phyloP scores from a whole-genome alignment of 116 monocot species.

The Papilionanthe hybrid region DNA sequence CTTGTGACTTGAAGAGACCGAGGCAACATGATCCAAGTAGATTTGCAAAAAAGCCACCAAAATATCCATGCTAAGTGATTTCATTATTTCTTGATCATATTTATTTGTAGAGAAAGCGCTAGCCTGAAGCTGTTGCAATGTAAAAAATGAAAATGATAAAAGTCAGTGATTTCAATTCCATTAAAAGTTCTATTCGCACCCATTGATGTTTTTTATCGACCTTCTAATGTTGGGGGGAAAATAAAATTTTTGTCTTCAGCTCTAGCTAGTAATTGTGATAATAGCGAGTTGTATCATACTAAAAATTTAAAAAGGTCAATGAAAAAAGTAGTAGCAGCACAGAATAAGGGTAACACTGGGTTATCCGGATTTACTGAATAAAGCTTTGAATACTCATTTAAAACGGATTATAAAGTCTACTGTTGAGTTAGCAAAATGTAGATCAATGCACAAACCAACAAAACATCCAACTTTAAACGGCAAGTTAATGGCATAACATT shows the following conservation, averaged over 20 bases:
- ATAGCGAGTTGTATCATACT: conserved; percentile 50
- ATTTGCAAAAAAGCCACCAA: conserved; percentile 24
- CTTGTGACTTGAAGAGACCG: conserved; percentile 31
- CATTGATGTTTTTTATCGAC: conserved; percentile 54
- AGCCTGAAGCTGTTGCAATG: not conserved
- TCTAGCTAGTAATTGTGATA: conserved; percentile 16
- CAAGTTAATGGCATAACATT: conserved; percentile 19
- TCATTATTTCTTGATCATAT: conserved; percentile 1
- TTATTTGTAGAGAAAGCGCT: conserved; percentile 6
- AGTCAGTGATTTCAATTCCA: conserved; percentile 2
- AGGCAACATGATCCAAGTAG: conserved; percentile 24
- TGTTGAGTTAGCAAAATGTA: conserved; percentile 42
- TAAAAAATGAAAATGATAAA: conserved; percentile 19
- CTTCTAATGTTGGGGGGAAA: conserved; percentile 34
- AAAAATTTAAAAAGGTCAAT: conserved; percentile 52
- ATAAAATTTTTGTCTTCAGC: conserved; percentile 21
- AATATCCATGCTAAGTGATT: conserved; percentile 25
- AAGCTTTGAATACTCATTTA: conserved; percentile 69
- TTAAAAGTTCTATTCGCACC: conserved; percentile 65
- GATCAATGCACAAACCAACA: conserved; percentile 22
- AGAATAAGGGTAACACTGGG: conserved; percentile 55
- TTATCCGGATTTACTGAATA: conserved; percentile 76
- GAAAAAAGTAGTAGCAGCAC: conserved; percentile 59
- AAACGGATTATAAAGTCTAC: conserved; percentile 59
- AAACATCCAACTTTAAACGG: conserved; percentile 18